A percentile compares a stretch with the other conserved stretches of the same genome.
Conservation (phyloP, 2,329 filamentous ascomycete species). For the Penicillium sp. region DNA sequence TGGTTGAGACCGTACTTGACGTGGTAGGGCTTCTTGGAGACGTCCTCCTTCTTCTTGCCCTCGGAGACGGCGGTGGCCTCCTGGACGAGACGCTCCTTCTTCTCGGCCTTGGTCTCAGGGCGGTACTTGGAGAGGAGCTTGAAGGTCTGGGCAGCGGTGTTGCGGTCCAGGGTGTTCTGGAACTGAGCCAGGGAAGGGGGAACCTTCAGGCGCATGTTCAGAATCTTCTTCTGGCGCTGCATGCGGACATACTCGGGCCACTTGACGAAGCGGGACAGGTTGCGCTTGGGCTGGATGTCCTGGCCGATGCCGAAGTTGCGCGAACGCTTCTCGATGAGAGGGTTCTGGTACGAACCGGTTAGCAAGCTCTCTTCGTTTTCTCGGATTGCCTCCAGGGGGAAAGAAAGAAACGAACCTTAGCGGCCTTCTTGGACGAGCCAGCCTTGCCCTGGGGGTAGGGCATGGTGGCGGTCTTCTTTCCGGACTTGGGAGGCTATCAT, state of each 20-base stretch:
- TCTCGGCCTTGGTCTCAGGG: conserved; percentile 97
- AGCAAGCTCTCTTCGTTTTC: conserved; percentile 17
- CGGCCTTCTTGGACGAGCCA: conserved; percentile 82
- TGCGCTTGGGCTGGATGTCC: conserved; percentile 95
- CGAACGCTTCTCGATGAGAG: conserved; percentile 96
- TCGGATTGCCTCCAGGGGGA: conserved; percentile 9
- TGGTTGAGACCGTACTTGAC: conserved; percentile 99
- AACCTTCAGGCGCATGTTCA: conserved; percentile 98
- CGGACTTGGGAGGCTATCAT: conserved; percentile 98
- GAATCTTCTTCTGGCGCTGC: conserved; percentile 92
- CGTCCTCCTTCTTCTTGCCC: conserved; percentile 99
- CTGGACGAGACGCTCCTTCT: conserved; percentile 99
- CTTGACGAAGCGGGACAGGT: conserved; percentile 97
- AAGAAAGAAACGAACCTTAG: conserved; percentile 75
- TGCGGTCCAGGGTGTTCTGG: conserved; percentile 94
- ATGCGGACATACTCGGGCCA: conserved; percentile 99
- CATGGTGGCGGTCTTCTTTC: conserved; percentile 97
- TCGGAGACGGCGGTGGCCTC: conserved; percentile 97
- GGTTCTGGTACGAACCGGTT: conserved; percentile 69
- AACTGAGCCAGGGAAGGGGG: conserved; percentile 97
- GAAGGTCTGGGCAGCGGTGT: conserved; percentile 94
- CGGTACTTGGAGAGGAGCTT: conserved; percentile 99
- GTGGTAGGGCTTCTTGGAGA: conserved; percentile 99
- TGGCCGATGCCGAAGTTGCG: conserved; percentile 99
- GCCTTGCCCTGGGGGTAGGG: conserved; percentile 96